A percentile compares a stretch with the other conserved stretches of the same genome.
These are phyloP conservation scores for Neurospora intermedia DNA, from an alignment of 495 filamentous ascomycete species.

Conservation along the genomic window DNA sequence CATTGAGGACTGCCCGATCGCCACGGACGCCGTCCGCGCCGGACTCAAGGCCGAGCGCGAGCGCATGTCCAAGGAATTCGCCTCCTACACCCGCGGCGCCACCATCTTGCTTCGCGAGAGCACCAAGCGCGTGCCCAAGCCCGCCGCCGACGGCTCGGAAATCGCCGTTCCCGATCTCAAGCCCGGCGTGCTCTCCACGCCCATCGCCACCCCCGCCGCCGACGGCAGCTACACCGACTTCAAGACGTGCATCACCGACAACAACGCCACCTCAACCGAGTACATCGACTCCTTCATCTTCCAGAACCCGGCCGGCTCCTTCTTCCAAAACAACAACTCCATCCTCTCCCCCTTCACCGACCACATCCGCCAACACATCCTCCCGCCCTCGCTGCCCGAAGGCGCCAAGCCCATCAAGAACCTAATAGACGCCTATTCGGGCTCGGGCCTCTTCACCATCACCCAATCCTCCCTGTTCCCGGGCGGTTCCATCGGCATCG, in stretches of 20 bases:
- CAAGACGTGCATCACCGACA: constrained; percentile 79
- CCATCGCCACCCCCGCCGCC: constrained; percentile 20
- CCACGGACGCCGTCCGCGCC: constrained; percentile 67
- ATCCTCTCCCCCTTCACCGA: constrained; percentile 84
- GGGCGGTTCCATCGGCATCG: constrained; percentile 36
- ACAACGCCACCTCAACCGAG: constrained; percentile 69
- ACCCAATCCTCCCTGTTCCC: constrained; percentile 74
- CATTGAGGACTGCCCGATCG: constrained; percentile 96
- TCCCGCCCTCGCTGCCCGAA: constrained; percentile 32
- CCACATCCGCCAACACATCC: constrained; percentile 77
- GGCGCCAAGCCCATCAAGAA: constrained; percentile 48
- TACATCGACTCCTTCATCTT: constrained; percentile 81
- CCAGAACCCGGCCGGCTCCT: constrained; percentile 78
- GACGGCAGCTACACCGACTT: constrained; percentile 49
- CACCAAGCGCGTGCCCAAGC: constrained; percentile 57
- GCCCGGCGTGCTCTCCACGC: constrained; percentile 9
- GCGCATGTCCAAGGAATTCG: constrained; percentile 56
- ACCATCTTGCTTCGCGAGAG: constrained; percentile 83
- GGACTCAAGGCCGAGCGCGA: constrained; percentile 67
- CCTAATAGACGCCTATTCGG: constrained; percentile 94
- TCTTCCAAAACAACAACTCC: constrained; percentile 99
- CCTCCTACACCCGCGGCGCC: constrained; percentile 66
- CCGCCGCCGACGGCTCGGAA: constrained; percentile 14
- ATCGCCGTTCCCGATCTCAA: constrained; percentile 7
- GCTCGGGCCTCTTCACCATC: constrained; percentile 93